Conservation (phyloP, 2,329 filamentous ascomycete genomes). For the Sporothrix luriei region DNA sequence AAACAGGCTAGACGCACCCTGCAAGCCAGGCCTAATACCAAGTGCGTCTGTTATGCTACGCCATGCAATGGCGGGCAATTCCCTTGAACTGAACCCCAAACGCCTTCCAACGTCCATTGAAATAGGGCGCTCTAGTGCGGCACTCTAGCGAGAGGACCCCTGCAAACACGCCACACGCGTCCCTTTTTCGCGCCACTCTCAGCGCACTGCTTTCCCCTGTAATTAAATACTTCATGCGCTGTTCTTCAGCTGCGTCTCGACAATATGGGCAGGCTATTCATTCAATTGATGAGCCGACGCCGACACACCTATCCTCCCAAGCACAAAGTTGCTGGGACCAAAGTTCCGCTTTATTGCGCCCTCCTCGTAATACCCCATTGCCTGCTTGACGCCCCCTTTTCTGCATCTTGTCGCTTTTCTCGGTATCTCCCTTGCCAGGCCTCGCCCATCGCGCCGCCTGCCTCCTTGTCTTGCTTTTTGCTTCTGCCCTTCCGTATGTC, state of each 20-base stretch:
- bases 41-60: not conserved
- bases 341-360: slow-evolving; percentile 23
- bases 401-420: not conserved
- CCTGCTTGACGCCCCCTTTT: slow-evolving; percentile 27
- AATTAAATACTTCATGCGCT: not conserved
- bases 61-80: not conserved
- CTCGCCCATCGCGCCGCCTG: not conserved
- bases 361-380: slow-evolving; percentile 25
- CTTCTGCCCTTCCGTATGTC: slow-evolving; percentile 1
- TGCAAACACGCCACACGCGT: slow-evolving; percentile 17
- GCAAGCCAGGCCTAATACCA: not conserved
- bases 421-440: not conserved
- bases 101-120: not conserved
- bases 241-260: not conserved
- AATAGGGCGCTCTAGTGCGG: not conserved
- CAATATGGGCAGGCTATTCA: slow-evolving; percentile 18
- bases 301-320: not conserved
- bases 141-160: not conserved
- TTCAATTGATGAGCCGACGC: not conserved
- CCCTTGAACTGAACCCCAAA: not conserved
- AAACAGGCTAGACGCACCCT: slow-evolving; percentile 14
- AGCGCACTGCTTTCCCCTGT: not conserved
- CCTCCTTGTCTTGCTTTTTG: slow-evolving; percentile 10
- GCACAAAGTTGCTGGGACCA: not conserved
- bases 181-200: not conserved